Conservation (phyloP, 2,329 filamentous ascomycete genomes). For the Iodosphaeria phyllophila region DNA sequence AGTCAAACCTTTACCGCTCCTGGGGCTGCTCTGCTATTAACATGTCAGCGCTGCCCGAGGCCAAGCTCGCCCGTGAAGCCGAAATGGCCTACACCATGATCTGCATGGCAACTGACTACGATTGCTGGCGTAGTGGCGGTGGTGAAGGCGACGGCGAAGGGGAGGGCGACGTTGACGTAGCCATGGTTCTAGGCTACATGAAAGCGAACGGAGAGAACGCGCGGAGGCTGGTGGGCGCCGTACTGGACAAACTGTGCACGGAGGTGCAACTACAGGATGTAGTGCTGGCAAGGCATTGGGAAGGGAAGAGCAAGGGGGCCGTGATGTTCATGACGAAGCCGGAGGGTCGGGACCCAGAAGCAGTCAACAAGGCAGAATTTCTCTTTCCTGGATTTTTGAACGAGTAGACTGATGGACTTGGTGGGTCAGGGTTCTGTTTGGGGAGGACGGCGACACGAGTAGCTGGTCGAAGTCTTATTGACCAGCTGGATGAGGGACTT, state of each 20-base stretch:
- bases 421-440: no score
- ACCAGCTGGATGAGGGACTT: no score
- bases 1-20: constrained; percentile 83
- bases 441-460: no score
- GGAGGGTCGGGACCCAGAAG: constrained; percentile 53
- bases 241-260: constrained; percentile 69
- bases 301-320: constrained; percentile 57
- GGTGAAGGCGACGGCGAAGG: no score
- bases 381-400: constrained; percentile 70
- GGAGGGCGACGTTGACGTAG: constrained; percentile 87
- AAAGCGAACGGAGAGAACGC: constrained; percentile 81
- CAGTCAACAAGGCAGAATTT: constrained; percentile 64
- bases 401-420: no score
- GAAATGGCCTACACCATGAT: constrained; percentile 97
- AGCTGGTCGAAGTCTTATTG: no score
- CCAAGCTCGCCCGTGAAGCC: constrained; percentile 88
- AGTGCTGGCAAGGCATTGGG: constrained; percentile 65
- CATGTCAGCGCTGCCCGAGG: constrained; percentile 91
- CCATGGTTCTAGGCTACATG: constrained; percentile 97
- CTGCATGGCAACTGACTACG: constrained; percentile 98
- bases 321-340: constrained; percentile 69
- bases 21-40: constrained; percentile 96
- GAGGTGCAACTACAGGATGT: constrained; percentile 59
- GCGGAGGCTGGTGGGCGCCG: constrained; percentile 63
- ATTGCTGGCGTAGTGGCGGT: constrained; percentile 79